Conservation (phyloP, 2,329 filamentous ascomycete genomes). For the Cladorrhinum sp. region DNA sequence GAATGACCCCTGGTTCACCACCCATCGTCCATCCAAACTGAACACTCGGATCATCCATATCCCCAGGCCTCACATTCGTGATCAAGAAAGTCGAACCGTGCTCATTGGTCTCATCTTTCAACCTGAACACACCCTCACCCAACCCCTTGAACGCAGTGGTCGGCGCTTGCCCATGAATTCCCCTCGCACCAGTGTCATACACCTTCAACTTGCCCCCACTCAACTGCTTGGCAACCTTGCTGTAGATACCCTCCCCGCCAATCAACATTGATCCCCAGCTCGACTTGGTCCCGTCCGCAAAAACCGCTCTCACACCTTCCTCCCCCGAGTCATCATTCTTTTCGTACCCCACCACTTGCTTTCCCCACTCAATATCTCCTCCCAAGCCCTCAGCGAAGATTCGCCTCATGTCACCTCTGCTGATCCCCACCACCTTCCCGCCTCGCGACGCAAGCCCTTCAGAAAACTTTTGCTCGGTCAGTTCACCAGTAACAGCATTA, state of each 20-base stretch:
- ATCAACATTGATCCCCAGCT: slow-evolving; percentile 57
- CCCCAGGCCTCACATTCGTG: slow-evolving; percentile 59
- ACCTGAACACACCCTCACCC: slow-evolving; percentile 61
- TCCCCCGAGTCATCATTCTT: slow-evolving; percentile 5
- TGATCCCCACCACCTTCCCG: slow-evolving; percentile 59
- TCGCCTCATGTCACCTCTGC: slow-evolving; percentile 60
- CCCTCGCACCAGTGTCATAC: slow-evolving; percentile 60
- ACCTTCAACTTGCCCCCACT: slow-evolving; percentile 56
- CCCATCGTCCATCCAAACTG: slow-evolving; percentile 64
- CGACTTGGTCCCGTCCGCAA: slow-evolving; percentile 58
- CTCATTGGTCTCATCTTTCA: slow-evolving; percentile 47
- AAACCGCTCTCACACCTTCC: slow-evolving; percentile 54
- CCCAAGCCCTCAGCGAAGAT: slow-evolving; percentile 58
- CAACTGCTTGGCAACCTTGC: slow-evolving; percentile 57
- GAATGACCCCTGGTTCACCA: slow-evolving; percentile 55
- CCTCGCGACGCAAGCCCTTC: slow-evolving; percentile 48
- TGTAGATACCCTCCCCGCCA: slow-evolving; percentile 62
- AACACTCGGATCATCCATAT: slow-evolving; percentile 55
- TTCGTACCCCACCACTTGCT: slow-evolving; percentile 58
- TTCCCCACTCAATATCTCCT: slow-evolving; percentile 51
- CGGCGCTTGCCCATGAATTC: slow-evolving; percentile 64
- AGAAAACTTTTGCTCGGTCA: slow-evolving; percentile 29
- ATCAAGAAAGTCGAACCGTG: slow-evolving; percentile 53
- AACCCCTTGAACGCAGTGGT: slow-evolving; percentile 58
- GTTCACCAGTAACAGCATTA: slow-evolving; percentile 52